These are phyloP conservation scores for Aeschynomene evenia DNA, from an alignment of 306 rosid genomes.

Conservation along the genomic window DNA sequence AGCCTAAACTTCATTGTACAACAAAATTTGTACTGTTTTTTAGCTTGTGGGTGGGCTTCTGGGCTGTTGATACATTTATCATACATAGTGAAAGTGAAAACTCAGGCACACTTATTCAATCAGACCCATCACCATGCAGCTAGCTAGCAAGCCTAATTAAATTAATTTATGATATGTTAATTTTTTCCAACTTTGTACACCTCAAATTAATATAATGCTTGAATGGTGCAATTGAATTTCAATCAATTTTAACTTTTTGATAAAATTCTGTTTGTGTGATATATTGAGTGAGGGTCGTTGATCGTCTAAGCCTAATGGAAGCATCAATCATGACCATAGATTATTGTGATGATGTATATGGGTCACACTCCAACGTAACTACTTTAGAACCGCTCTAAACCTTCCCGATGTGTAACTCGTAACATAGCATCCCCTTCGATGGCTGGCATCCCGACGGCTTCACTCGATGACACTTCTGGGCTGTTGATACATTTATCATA, in stretches of 20 bases:
- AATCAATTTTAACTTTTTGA: too few species aligned
- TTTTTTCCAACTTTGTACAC: not conserved
- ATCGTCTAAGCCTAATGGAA: not conserved
- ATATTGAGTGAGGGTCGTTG: not conserved
- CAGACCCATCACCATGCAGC: slow-evolving; percentile 30
- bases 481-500: too few species aligned
- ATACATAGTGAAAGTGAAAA: slow-evolving; percentile 32
- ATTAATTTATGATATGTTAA: not conserved
- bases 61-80: too few species aligned
- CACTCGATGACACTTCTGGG: too few species aligned
- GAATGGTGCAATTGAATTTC: not conserved
- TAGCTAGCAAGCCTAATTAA: slow-evolving; percentile 5
- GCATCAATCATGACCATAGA: not conserved
- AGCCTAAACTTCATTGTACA: too few species aligned
- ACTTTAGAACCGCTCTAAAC: too few species aligned
- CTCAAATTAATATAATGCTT: not conserved
- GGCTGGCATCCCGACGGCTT: too few species aligned
- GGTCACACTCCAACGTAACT: slow-evolving; percentile 21
- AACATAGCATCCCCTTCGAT: too few species aligned
- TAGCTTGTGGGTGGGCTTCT: too few species aligned
- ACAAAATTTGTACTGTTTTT: too few species aligned
- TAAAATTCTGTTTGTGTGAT: not conserved
- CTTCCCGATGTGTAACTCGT: too few species aligned
- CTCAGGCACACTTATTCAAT: slow-evolving; percentile 15
- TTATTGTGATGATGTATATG: not conserved